Base-by-base conservation (phyloP, 345 rosid genomes). In the Cochlearia excelsa region DNA sequence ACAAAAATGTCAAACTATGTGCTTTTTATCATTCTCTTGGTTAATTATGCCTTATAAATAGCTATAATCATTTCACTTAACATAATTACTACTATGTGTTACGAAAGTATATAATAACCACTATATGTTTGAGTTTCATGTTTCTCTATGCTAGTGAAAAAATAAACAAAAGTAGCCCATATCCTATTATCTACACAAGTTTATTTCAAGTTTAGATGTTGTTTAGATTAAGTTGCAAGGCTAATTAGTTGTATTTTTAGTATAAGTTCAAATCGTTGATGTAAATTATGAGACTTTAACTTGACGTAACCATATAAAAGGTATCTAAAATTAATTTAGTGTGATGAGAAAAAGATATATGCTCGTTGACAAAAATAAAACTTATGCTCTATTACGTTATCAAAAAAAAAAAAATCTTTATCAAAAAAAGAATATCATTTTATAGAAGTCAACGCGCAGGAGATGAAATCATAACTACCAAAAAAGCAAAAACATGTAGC, bases 291-390 rank as follows among this genome's bases (percentile, higher is more conserved):
- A 16, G 23, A 16, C 23, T 16, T 16, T 16, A 16, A 16, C 23
- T 16, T 16, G 23, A 16, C 23, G 23, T 16, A 16, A 16, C 23
- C 23, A 16, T 16, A 16, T 16, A 16, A 16, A 16, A 16, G 0
- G 23, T 16, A 16, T 16, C 23, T 6, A 46, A 30, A 4, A 7
- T 9, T 51, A 4, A 7, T 9, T 51, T 7, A 37, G 5, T 54
- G 37, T 30, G 44, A 47, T 55, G 10, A 29, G 23, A 59, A 30
- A 29, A 0, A 33, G 1, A 50, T 28, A 3, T 28, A 28, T 42
- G 46, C 2, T 42, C 45, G 66, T 52, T 68, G 61, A 59, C 54
- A 67, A 59, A 52, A 26, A 16, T 45, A 37, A 59, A 53, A 51
- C 52, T 6, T 30, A 10, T 52, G 5, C 1, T 10, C 60, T 26